Percentiles rank a stretch among this genome's conserved stretches.
phyloP scores from a whole-genome alignment of 208 protist genomes.

The Crithidia brevicula region DNA sequence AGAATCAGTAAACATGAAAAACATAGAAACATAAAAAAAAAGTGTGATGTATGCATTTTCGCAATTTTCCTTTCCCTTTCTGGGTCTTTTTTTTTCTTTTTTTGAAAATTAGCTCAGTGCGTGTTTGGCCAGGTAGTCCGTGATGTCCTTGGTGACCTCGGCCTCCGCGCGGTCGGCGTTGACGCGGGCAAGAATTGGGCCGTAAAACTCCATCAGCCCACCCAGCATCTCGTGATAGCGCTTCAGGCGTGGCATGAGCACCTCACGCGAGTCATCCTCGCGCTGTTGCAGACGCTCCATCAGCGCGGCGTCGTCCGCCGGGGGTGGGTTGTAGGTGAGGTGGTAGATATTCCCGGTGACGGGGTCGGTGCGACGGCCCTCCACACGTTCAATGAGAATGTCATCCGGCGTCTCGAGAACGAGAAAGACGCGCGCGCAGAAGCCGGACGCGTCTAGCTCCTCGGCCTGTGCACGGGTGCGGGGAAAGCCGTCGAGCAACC shows the following conservation, averaged over 20 bases:
- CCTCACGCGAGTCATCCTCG: conserved; percentile 78
- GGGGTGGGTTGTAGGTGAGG: conserved; percentile 88
- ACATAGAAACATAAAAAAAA: not conserved
- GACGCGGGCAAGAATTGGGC: conserved; percentile 48
- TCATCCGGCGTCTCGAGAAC: conserved; percentile 80
- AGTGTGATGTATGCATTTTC: conserved; percentile 1
- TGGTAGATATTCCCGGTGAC: conserved; percentile 88
- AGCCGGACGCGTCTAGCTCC: conserved; percentile 65
- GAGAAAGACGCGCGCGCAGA: conserved; percentile 71
- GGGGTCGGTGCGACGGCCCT: conserved; percentile 86
- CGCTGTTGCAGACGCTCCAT: conserved; percentile 85
- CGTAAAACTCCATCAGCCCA: conserved; percentile 73
- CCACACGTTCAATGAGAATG: conserved; percentile 77
- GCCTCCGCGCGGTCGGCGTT: conserved; percentile 51
- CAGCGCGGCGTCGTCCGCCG: conserved; percentile 65
- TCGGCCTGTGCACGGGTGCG: conserved; percentile 81
- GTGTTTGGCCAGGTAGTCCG: conserved; percentile 36
- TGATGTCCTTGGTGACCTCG: conserved; percentile 51
- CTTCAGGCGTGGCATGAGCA: conserved; percentile 68
- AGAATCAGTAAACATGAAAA: no score
- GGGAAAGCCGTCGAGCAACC: conserved; percentile 93
- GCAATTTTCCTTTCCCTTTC: conserved; percentile 18
- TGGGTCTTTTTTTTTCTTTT: conserved; percentile 9
- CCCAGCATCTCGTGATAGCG: conserved; percentile 71
- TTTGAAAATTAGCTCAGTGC: conserved; percentile 15